Percentiles rank a stretch among this genome's conserved stretches.
These are phyloP conservation scores for Cinchona pubescens DNA, from an alignment of 257 asterid genomes.

Conservation along the genomic window DNA sequence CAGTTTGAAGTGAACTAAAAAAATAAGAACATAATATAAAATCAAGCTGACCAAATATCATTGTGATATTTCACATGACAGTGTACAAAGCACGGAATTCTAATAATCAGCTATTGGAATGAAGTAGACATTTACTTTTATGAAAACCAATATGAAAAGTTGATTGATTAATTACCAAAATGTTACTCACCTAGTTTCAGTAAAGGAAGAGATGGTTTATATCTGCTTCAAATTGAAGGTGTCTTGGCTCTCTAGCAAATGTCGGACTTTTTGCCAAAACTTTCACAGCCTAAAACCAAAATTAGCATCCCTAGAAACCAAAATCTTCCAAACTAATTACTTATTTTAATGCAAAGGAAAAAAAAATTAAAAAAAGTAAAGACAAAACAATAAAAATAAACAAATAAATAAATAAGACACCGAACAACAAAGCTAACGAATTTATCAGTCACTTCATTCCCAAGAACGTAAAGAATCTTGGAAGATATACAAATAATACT, in stretches of 20 bases:
- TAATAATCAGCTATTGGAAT: background rate
- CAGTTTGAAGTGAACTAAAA: background rate
- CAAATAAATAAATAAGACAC: background rate
- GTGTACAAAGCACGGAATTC: background rate
- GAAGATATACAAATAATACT: background rate
- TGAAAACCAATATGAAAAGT: background rate
- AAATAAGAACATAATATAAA: background rate
- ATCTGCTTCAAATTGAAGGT: slow-evolving; percentile 76
- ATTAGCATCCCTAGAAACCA: background rate
- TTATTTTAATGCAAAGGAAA: background rate
- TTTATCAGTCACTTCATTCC: background rate
- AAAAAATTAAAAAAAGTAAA: background rate
- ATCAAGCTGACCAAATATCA: background rate
- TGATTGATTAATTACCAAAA: background rate
- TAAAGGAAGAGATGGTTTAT: slow-evolving; percentile 73
- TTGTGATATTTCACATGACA: background rate
- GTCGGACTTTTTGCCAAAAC: slow-evolving; percentile 88
- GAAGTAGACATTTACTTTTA: background rate
- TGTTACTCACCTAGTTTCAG: slow-evolving; percentile 59
- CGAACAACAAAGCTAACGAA: background rate
- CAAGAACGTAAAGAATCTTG: background rate
- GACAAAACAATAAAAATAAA: no score
- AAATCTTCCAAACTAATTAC: no score
- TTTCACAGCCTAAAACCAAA: slow-evolving; percentile 59
- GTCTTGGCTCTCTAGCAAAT: slow-evolving; percentile 60